phyloP scores from a whole-genome alignment of 1,284 basidiomycete genomes.

The Singerocomus rubriflavus region DNA sequence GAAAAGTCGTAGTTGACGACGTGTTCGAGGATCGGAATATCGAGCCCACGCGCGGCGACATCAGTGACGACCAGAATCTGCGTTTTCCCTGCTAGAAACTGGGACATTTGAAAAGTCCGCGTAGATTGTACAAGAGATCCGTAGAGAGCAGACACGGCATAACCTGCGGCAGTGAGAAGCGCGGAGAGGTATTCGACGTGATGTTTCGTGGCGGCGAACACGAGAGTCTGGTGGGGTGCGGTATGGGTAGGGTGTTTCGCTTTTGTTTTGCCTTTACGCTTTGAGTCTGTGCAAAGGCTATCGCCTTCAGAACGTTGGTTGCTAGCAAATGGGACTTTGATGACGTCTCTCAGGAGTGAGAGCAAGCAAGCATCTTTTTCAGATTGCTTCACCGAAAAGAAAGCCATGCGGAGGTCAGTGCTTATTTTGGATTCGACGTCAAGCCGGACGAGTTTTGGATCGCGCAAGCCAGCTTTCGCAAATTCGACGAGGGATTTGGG shows the following conservation, averaged over 20 bases:
- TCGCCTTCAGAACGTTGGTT: conserved; percentile 28
- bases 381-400: conserved; percentile 88
- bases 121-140: conserved; percentile 94
- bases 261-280: conserved; percentile 50
- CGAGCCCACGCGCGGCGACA: conserved; percentile 95
- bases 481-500: conserved; percentile 97
- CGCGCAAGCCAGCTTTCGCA: conserved; percentile 91
- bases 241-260: conserved; percentile 43
- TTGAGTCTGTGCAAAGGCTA: conserved; percentile 35
- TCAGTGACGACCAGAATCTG: conserved; percentile 95
- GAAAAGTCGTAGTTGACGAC: conserved; percentile 99
- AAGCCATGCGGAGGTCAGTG: conserved; percentile 88
- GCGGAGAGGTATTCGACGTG: conserved; percentile 94
- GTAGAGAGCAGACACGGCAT: conserved; percentile 94
- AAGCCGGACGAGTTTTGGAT: conserved; percentile 92
- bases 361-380: conserved; percentile 96
- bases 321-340: conserved; percentile 69
- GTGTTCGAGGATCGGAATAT: conserved; percentile 91
- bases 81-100: conserved; percentile 82
- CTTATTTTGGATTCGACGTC: conserved; percentile 97
- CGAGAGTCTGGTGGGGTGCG: conserved; percentile 87
- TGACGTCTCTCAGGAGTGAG: conserved; percentile 81
- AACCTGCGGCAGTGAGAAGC: conserved; percentile 82
- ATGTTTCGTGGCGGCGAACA: conserved; percentile 98
- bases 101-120: conserved; percentile 87